phyloP scores from a whole-genome alignment of 2,329 filamentous ascomycete species.

The Penicillium sp. region DNA sequence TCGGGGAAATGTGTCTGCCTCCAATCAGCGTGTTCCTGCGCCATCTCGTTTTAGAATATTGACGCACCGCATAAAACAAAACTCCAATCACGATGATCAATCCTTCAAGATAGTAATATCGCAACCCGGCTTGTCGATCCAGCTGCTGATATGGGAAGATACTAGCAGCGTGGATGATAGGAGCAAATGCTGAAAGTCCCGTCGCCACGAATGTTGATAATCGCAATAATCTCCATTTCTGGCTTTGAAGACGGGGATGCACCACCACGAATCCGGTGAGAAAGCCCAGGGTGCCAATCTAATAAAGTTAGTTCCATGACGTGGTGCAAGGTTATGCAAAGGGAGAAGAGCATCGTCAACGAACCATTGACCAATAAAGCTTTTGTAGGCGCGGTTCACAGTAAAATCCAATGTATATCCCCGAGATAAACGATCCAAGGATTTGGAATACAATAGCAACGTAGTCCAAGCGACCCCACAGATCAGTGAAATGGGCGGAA shows the following conservation, averaged over 20 bases:
- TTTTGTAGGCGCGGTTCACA: constrained; percentile 29
- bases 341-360: no score
- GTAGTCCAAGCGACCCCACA: constrained; percentile 32
- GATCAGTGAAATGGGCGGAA: constrained; percentile 24
- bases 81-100: neutral
- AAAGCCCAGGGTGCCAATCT: constrained; percentile 32
- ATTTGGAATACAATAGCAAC: constrained; percentile 35
- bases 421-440: constrained; percentile 35
- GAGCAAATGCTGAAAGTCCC: constrained; percentile 34
- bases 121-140: constrained; percentile 24
- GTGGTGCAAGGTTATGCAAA: no score
- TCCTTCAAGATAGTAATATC: constrained; percentile 35
- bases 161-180: constrained; percentile 30
- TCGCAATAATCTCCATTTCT: constrained; percentile 29
- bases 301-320: no score
- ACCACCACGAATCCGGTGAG: constrained; percentile 34
- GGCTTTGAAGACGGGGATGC: constrained; percentile 33
- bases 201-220: constrained; percentile 30
- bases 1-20: constrained; percentile 23
- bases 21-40: neutral
- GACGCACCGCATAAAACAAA: constrained; percentile 30
- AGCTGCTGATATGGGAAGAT: constrained; percentile 22
- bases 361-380: constrained; percentile 40
- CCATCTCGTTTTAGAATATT: constrained; percentile 18
- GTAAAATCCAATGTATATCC: constrained; percentile 38